Evolutionary conservation across 257 asterid species (phyloP), one percentile per base, ranked within the genome.

Genomic region (Ophiorrhiza pumila): DNA sequence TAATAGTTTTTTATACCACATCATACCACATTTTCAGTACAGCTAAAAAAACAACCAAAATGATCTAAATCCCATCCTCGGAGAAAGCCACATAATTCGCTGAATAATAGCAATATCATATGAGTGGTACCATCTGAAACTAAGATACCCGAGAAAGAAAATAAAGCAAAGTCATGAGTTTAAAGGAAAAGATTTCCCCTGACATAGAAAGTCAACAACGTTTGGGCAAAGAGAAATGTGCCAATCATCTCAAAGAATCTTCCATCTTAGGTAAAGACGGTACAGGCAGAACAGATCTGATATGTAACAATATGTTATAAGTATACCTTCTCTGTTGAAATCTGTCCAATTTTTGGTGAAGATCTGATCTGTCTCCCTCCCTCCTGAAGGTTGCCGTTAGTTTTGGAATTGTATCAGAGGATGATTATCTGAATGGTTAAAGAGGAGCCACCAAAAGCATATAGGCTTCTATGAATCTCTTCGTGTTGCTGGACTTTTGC

Each of bases 401-500:
- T n/a, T n/a, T n/a, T n/a, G n/a, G n/a, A n/a, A n/a, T n/a, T n/a
- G n/a, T n/a, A n/a, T n/a, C n/a, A n/a, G n/a, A n/a, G n/a, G n/a
- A n/a, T n/a, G n/a, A n/a, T n/a, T n/a, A n/a, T n/a, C n/a, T n/a
- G n/a, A n/a, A n/a, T n/a, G n/a, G n/a, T n/a, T n/a, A n/a, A n/a
- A n/a, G n/a, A n/a, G n/a, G n/a, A n/a, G n/a, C n/a, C n/a, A n/a
- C n/a, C n/a, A n/a, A n/a, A n/a, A n/a, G n/a, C n/a, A n/a, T n/a
- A n/a, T n/a, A n/a, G n/a, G n/a, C n/a, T n/a, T n/a, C n/a, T n/a
- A n/a, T n/a, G n/a, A n/a, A n/a, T n/a, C n/a, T n/a, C n/a, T n/a
- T n/a, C n/a, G n/a, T n/a, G n/a, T n/a, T 87, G 95, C 71, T 88
- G 92, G 49, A 91, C 88, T 74, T 91, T 96, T 20, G 86, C 87